phyloP scores from a whole-genome alignment of 1,139 yeast genomes.

The Yamadazyma diospyri region DNA sequence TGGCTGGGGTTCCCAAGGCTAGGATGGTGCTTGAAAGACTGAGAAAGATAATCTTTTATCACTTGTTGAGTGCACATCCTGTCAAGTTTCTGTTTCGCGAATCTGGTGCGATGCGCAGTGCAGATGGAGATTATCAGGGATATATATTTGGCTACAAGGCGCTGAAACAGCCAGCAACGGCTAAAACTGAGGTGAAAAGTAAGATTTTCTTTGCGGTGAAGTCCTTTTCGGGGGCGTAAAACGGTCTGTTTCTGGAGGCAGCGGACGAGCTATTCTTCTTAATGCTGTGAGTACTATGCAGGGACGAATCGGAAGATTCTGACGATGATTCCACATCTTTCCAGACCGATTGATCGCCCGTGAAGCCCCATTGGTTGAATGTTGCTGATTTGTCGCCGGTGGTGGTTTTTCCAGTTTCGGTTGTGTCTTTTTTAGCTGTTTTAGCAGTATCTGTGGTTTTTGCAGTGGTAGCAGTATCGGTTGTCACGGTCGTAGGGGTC shows the following conservation, averaged over 20 bases:
- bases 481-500: conserved; percentile 8
- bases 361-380: conserved; percentile 43
- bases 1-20: conserved; percentile 11
- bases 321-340: conserved; percentile 11
- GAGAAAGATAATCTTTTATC: conserved; percentile 3
- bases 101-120: too few species aligned
- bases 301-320: conserved; percentile 9
- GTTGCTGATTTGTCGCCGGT: conserved; percentile 15
- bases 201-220: conserved; percentile 13
- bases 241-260: conserved; percentile 11
- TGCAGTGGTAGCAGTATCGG: conserved; percentile 8
- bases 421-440: conserved; percentile 13
- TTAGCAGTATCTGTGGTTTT: conserved; percentile 11
- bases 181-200: conserved; percentile 12
- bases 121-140: background rate
- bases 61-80: conserved; percentile 3
- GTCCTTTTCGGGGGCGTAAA: conserved; percentile 12
- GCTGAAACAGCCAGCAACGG: conserved; percentile 12
- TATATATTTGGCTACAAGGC: conserved; percentile 5
- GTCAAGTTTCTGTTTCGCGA: background rate
- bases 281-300: conserved; percentile 15
- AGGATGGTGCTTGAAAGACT: conserved; percentile 12
- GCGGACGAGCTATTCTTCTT: conserved; percentile 19
- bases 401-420: background rate
- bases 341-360: conserved; percentile 41